Base-by-base conservation (phyloP, 345 rosid genomes). In the Rhizophora mangle region DNA sequence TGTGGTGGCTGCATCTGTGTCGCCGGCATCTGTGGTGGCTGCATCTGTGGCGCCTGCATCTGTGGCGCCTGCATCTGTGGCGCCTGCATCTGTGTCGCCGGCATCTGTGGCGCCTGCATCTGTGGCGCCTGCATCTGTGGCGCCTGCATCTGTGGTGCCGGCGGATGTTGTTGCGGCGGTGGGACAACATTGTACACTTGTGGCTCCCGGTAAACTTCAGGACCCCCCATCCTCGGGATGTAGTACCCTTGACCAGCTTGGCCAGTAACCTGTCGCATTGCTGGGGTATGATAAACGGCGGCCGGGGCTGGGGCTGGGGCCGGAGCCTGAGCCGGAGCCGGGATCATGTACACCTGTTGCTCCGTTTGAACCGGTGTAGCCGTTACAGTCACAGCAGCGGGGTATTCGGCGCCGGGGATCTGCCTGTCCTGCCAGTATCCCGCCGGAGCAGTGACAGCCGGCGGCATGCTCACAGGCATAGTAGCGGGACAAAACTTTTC, bases 151-250 rank as follows among this genome's bases (percentile, higher is more conserved):
- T 66, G 80, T 26, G 70, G 78, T 20, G 36, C 7, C 7, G 54
- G 80, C 20, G 72, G 46, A 16, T 36, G 62, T 24, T 71, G 77
- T 31, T 68, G 79, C 19, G 32, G 74, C 13, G n/a, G 82, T 30
- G 83, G 76, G 59, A 81, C 72, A 77, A 90, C 22, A 80, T 79
- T 87, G 82, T 85, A 90, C 9, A 86, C n/a, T 56, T 74, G 86
- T 30, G 82, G 95, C 31, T 93, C 98, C 56, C 96, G 72, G 88
- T 90, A 93, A 62, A 79, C 77, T n/a, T 90, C 96, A 1, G 83
- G 73, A 24, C 56, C 80, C 0, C 76, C 77, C 80, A 87, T 72
- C 74, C 95, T 68, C 67, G 89, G 98, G 69, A 86, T 56, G 79
- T 89, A 94, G 71, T 86, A 89, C 4, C 88, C 89, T 75, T 88